A percentile compares a stretch with the other conserved stretches of the same genome.
These are phyloP conservation scores for Alternaria ethzedia DNA, from an alignment of 2,329 filamentous ascomycete species.

Conservation along the genomic window DNA sequence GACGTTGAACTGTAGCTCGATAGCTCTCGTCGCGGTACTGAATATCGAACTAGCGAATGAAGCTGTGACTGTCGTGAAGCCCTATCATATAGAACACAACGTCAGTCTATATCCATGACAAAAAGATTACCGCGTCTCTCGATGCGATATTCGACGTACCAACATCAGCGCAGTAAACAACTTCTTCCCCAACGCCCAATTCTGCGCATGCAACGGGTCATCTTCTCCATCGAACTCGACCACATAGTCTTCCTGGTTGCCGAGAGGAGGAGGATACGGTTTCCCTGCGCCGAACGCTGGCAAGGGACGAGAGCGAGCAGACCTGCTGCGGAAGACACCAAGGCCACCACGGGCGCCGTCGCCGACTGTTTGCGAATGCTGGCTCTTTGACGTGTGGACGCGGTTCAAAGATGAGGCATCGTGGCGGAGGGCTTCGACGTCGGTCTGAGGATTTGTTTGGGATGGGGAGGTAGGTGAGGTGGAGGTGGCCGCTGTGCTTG, in stretches of 20 bases:
- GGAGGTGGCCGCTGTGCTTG: slow-evolving; percentile 37
- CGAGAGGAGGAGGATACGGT: slow-evolving; percentile 72
- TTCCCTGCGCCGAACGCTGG: slow-evolving; percentile 77
- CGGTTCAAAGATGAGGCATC: slow-evolving; percentile 73
- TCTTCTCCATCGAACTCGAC: slow-evolving; percentile 83
- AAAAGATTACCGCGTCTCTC: not conserved
- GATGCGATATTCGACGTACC: not conserved
- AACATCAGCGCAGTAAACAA: slow-evolving; percentile 70
- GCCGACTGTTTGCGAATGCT: slow-evolving; percentile 77
- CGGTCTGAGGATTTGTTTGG: slow-evolving; percentile 67
- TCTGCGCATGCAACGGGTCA: slow-evolving; percentile 85
- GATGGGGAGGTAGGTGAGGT: slow-evolving; percentile 62
- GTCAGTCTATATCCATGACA: not conserved
- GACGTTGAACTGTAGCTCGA: slow-evolving; percentile 52
- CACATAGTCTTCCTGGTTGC: slow-evolving; percentile 72
- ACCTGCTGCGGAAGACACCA: slow-evolving; percentile 52
- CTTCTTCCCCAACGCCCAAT: slow-evolving; percentile 85
- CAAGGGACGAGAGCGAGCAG: slow-evolving; percentile 61
- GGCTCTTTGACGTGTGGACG: slow-evolving; percentile 73
- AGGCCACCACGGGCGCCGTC: slow-evolving; percentile 15
- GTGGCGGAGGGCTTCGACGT: slow-evolving; percentile 62
- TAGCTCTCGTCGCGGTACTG: slow-evolving; percentile 45
- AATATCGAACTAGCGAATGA: slow-evolving; percentile 66
- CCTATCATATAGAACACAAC: slow-evolving; percentile 30
- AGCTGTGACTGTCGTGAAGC: slow-evolving; percentile 71